phyloP scores from a whole-genome alignment of 306 rosid genomes.

The Leucaena leucocephala region DNA sequence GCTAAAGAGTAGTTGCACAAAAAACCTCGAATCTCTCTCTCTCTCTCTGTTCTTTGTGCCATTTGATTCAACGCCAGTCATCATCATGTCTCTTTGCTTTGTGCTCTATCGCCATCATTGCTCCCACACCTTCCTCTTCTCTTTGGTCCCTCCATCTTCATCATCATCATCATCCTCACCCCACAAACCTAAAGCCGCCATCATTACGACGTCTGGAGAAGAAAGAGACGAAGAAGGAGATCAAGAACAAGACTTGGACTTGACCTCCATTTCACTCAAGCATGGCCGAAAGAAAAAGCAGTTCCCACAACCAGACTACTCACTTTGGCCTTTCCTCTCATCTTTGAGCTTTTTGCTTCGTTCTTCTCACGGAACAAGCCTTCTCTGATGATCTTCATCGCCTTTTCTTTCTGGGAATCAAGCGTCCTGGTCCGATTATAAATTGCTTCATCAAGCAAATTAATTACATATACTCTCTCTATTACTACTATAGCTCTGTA shows the following conservation, averaged over 20 bases:
- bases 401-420: conserved; percentile 72
- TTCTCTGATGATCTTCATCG: not conserved
- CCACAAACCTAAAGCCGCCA: conserved; percentile 53
- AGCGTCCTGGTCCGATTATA: conserved; percentile 85
- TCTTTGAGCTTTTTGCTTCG: conserved; percentile 5
- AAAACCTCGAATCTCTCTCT: conserved; percentile 38
- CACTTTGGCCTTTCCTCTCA: not conserved
- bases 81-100: conserved; percentile 54
- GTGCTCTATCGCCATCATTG: conserved; percentile 78
- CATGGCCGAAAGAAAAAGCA: conserved; percentile 17
- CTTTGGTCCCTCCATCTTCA: conserved; percentile 25
- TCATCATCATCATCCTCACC: conserved; percentile 28
- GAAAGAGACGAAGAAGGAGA: not conserved
- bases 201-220: conserved; percentile 45
- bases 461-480: conserved; percentile 37
- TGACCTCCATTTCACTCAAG: conserved; percentile 6
- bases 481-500: not conserved
- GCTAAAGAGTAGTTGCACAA: conserved; percentile 24
- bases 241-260: not conserved
- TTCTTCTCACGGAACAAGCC: conserved; percentile 28
- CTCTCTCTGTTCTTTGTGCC: not conserved
- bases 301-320: not conserved
- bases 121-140: conserved; percentile 46
- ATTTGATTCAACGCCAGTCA: conserved; percentile 53
- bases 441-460: conserved; percentile 50